These are phyloP conservation scores for Pichia sp. DNA, from an alignment of 1,139 yeast genomes.

Conservation along the genomic window DNA sequence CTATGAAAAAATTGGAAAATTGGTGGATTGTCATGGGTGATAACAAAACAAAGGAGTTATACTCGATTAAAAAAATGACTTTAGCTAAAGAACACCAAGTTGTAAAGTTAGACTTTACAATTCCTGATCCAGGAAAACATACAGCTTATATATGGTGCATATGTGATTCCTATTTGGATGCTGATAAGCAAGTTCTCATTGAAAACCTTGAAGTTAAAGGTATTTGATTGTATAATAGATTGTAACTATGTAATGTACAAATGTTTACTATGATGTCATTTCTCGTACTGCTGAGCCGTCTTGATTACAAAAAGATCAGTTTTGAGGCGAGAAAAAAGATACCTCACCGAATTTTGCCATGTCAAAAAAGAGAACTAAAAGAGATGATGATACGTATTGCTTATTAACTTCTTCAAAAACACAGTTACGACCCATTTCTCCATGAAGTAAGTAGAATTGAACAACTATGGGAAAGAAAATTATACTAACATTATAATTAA, in stretches of 20 bases:
- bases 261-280: neutral
- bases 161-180: constrained; percentile 86
- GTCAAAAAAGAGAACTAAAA: too few species aligned
- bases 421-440: too few species aligned
- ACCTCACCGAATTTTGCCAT: too few species aligned
- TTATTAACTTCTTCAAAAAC: too few species aligned
- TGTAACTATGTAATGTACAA: neutral
- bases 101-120: constrained; percentile 47
- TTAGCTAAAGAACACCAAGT: constrained; percentile 47
- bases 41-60: constrained; percentile 48
- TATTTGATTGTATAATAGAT: neutral
- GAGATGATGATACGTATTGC: too few species aligned
- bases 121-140: constrained; percentile 57
- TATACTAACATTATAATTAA: neutral
- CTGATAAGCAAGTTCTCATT: constrained; percentile 68
- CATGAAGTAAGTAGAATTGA: constrained; percentile 9
- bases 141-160: constrained; percentile 71
- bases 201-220: constrained; percentile 14
- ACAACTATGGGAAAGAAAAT: neutral
- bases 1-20: constrained; percentile 56
- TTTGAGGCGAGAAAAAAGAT: too few species aligned
- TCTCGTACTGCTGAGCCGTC: too few species aligned
- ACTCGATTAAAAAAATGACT: constrained; percentile 64
- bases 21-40: constrained; percentile 92
- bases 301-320: too few species aligned